Base-by-base conservation (phyloP, 768 basidiomycete species). In the Lepiota brunneoincarnata region DNA sequence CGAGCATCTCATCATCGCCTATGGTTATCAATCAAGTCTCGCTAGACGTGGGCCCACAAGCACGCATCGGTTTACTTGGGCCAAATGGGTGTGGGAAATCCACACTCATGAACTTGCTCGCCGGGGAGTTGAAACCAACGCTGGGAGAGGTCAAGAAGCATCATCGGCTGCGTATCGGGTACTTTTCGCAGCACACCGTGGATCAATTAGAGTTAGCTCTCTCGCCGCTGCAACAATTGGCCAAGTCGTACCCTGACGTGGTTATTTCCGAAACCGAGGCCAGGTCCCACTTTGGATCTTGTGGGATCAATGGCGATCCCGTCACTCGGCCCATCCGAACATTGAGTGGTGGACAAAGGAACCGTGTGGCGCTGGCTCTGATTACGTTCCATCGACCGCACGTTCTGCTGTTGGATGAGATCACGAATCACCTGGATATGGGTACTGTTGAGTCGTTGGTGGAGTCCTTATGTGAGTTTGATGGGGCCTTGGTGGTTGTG, bases 391-490 rank as follows among this genome's bases (percentile, higher is more conserved):
- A 72, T 6, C 64, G 77, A 2, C 84, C 86, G 4, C 76, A 82
- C 56, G 71, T 84, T 4, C 69, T 84, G 28, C 65, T 81, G 6
- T 67, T 82, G 20, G 79, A 82, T 58, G 87, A 89, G 63, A 80
- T 84, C 4, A 84, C 86, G 41, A 80, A 86, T n/a, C 87, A 89
- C 67, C 67, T 89, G 39, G 86, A 89, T 64, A 72, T 75, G 38
- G 75, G 78, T 21, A 86, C 83, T 2, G 80, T 87, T 28, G 67
- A 75, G 54, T 81, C 80, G 0, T 67, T 89, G 1, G 78, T 80
- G 0, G 68, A 71, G 18, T 77, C 81, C 6, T 69, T 88, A 38
- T 72, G 72, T 44, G 65, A 63, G 12, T 88, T 75, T 59, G 67
- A 66, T 23, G 86, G 87, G 0, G 83, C 78, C 1, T 62, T 87